phyloP scores from a whole-genome alignment of 2,329 filamentous ascomycete species.

The Pochonia chlamydosporia region DNA sequence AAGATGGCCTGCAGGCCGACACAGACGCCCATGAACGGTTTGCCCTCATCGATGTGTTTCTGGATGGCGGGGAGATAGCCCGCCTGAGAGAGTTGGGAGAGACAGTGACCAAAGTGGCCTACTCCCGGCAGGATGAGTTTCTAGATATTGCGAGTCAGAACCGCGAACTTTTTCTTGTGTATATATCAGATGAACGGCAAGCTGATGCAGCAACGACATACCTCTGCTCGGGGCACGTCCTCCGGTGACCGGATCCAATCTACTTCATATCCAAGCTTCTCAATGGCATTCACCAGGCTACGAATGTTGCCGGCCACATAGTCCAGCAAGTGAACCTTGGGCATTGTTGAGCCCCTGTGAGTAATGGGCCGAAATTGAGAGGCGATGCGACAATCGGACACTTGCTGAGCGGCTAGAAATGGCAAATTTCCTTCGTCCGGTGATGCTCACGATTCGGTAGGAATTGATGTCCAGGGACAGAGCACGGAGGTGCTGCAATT shows the following conservation, averaged over 20 bases:
- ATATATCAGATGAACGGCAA: too few species aligned
- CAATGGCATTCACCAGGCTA: slow-evolving; percentile 94
- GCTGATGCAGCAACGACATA: too few species aligned
- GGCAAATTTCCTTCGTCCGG: neutral
- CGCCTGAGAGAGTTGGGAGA: slow-evolving; percentile 74
- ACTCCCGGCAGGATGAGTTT: slow-evolving; percentile 94
- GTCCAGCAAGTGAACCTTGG: slow-evolving; percentile 71
- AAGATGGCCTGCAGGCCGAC: slow-evolving; percentile 92
- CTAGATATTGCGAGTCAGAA: slow-evolving; percentile 41
- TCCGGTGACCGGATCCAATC: slow-evolving; percentile 85
- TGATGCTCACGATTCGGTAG: too few species aligned
- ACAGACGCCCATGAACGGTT: slow-evolving; percentile 97
- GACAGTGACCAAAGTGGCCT: slow-evolving; percentile 94
- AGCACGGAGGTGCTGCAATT: neutral
- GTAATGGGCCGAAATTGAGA: neutral
- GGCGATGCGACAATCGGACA: too few species aligned
- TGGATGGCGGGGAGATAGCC: slow-evolving; percentile 80
- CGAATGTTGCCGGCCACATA: slow-evolving; percentile 96
- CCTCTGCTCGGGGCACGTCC: slow-evolving; percentile 80
- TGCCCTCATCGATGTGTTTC: slow-evolving; percentile 80
- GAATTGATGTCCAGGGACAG: neutral
- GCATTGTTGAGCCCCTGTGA: slow-evolving; percentile 45
- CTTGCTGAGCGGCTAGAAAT: too few species aligned
- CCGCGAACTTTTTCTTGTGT: too few species aligned
- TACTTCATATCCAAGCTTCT: slow-evolving; percentile 88